A percentile compares a stretch with the other conserved stretches of the same genome.
Evolutionary conservation across 129 eudicot species (phyloP).

Genomic region (Flaveria trinervia): DNA sequence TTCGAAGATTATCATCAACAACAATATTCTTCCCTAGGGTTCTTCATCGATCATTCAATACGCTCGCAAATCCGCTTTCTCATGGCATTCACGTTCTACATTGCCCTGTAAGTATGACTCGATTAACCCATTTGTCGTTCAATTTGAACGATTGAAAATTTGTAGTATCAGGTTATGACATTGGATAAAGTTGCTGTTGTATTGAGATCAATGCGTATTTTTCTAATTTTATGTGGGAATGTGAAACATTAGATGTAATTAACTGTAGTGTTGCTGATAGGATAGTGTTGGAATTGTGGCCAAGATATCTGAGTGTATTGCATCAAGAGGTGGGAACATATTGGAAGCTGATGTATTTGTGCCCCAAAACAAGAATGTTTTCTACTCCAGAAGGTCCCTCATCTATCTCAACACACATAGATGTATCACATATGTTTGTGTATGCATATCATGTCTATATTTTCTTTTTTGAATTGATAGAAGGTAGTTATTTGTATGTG

Average conservation of each 20-base stretch:
- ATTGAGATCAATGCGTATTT: too few relatives aligned
- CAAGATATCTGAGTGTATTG: slow-evolving; percentile 85
- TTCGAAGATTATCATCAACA: slow-evolving; percentile 40
- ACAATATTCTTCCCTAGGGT: slow-evolving; percentile 26
- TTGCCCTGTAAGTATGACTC: slow-evolving; percentile 68
- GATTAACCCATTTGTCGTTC: too few relatives aligned
- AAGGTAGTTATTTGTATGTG: not conserved
- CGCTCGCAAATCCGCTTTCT: slow-evolving; percentile 46
- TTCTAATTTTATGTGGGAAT: too few relatives aligned
- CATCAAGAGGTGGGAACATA: slow-evolving; percentile 92
- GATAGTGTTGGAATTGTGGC: slow-evolving; percentile 95
- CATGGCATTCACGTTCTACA: slow-evolving; percentile 88
- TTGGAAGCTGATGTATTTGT: slow-evolving; percentile 86
- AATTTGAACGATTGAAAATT: not conserved
- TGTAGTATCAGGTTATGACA: not conserved
- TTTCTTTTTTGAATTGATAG: not conserved
- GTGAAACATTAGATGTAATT: not conserved
- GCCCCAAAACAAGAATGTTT: slow-evolving; percentile 79
- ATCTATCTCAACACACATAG: not conserved
- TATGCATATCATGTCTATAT: not conserved
- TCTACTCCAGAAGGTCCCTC: slow-evolving; percentile 86
- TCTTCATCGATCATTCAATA: slow-evolving; percentile 43
- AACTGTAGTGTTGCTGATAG: slow-evolving; percentile 35
- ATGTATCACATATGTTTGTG: not conserved
- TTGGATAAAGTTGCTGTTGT: too few relatives aligned